Base-by-base conservation (phyloP, 108 stramenopile species). In the Phaeodactylum tricornutum region DNA sequence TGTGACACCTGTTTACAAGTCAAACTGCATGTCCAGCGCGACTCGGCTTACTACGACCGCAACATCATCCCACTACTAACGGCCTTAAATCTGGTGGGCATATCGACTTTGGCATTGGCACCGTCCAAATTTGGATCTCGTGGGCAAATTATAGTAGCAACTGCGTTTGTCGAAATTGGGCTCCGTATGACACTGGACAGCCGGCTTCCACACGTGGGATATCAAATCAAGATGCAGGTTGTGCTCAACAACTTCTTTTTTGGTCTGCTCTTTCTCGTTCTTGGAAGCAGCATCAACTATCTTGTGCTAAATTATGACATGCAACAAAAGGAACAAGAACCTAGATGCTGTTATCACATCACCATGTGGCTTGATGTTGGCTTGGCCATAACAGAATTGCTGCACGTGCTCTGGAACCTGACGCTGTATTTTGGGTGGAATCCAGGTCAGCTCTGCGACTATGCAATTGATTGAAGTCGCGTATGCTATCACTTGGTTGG, bases 11-110 rank as follows among this genome's bases (percentile, higher is more conserved):
- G 47, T 50, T 55, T 77, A 14, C 33, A 62, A 38, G 57, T 72
- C 17, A 65, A 47, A 36, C 37, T 77, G n/a, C 50, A 36, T 21
- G 72, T 77, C 5, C 27, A 29, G 14, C 59, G 76, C 5, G 57
- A 76, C 20, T 63, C 57, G 2, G 52, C 50, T 4, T 77, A 77
- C 48, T 77, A 68, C 61, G 71, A 77, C 32, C 50, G 58, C 5
- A 77, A 77, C 31, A 73, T 77, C 26, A 65, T 77, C 33, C 76
- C 76, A 11, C 41, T 77, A 27, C 31, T 77, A 37, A 57, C 68
- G 0, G 29, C 53, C 21, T 39, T 77, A 3, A 77, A 77, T 56
- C 0, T 73, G 0, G 76, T 77, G 15, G 57, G 48, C 6, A 54
- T 77, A 25, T 58, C 53, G 20, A 16, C 61, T 9, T 33, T 66